Evolutionary conservation across 1,284 basidiomycete species (phyloP).

Genomic region (Rhodotorula glutinis): DNA sequence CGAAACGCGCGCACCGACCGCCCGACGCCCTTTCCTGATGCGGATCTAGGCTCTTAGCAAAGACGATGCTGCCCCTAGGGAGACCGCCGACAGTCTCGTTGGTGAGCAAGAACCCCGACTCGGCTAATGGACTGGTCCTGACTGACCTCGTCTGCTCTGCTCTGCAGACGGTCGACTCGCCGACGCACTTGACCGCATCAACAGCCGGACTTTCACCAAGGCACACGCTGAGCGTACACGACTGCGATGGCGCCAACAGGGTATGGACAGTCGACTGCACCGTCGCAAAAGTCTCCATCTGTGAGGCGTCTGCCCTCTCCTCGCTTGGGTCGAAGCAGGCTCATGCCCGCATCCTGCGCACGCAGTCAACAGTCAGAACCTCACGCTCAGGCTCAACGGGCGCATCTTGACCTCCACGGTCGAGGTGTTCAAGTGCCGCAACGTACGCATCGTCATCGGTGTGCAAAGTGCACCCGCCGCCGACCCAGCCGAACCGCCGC

Average conservation of each 20-base stretch:
- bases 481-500: neutral
- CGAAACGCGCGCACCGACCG: too few relatives aligned
- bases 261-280: neutral
- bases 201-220: constrained; percentile 5
- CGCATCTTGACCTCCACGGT: constrained; percentile 25
- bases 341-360: neutral
- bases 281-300: constrained; percentile 66
- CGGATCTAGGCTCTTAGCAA: neutral
- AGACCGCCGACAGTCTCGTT: constrained; percentile 3
- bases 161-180: constrained; percentile 6
- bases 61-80: constrained; percentile 9
- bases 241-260: constrained; percentile 18
- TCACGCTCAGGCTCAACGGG: constrained; percentile 12
- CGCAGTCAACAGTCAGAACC: constrained; percentile 26
- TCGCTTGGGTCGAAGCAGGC: neutral
- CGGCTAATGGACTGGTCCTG: too few relatives aligned
- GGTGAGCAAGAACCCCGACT: too few relatives aligned
- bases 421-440: constrained; percentile 7
- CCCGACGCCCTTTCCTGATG: neutral
- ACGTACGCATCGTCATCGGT: constrained; percentile 15
- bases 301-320: constrained; percentile 53
- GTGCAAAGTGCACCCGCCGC: neutral
- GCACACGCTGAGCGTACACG: constrained; percentile 17
- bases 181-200: neutral
- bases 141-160: too few relatives aligned